Conservation (phyloP, 305 asterid species). For the Solanum hybrid region DNA sequence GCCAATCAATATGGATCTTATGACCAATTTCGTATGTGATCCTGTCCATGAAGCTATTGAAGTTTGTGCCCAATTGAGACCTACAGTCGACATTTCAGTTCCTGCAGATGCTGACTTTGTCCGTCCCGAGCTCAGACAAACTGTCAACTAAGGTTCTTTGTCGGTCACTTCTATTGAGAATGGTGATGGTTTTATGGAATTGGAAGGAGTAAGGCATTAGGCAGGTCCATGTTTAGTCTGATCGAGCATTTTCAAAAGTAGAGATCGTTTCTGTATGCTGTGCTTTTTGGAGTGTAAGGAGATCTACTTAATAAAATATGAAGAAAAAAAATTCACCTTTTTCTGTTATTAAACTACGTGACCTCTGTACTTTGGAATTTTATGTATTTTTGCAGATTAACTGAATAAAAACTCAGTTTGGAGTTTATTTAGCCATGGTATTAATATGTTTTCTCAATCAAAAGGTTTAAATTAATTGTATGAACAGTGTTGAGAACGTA, state of each 20-base stretch:
- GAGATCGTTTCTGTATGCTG: not conserved
- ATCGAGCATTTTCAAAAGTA: not conserved
- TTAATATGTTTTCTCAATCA: not conserved
- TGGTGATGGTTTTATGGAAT: not conserved
- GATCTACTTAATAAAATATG: not conserved
- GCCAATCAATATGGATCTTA: slow-evolving; percentile 66
- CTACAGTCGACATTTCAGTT: slow-evolving; percentile 90
- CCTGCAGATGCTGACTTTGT: slow-evolving; percentile 88
- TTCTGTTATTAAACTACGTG: not conserved
- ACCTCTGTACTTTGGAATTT: not conserved
- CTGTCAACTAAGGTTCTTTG: slow-evolving; percentile 25
- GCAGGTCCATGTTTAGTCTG: not conserved
- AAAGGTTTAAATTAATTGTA: not conserved
- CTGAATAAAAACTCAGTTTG: not conserved
- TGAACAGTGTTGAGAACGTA: not conserved
- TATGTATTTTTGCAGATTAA: not conserved
- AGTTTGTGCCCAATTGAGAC: slow-evolving; percentile 83
- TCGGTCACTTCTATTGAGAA: not conserved
- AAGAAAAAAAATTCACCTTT: not conserved
- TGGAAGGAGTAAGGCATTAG: not conserved
- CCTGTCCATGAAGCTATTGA: slow-evolving; percentile 80
- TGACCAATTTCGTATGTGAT: slow-evolving; percentile 77
- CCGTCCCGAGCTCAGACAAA: slow-evolving; percentile 76
- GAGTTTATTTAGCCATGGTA: not conserved
- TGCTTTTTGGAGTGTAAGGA: not conserved